Base-by-base conservation (phyloP, 176 grass and related monocot species). In the Areca catechu region DNA sequence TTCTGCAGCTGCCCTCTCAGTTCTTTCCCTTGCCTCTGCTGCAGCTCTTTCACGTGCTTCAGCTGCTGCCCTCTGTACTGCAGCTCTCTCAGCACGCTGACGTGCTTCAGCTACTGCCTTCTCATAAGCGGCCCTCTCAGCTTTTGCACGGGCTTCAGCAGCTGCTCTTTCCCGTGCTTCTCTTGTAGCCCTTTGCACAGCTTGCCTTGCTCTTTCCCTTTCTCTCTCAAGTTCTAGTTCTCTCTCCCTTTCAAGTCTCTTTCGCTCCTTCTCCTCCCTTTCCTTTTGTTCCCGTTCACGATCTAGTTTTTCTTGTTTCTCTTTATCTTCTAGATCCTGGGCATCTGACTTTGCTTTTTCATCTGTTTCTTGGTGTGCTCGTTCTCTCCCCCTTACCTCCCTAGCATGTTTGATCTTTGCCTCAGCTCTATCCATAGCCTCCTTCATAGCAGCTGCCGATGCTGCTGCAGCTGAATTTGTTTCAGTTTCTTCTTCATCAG, bases 351-450 rank as follows among this genome's bases (percentile, higher is more conserved):
- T 86, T 52, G 50, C 30, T 66, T 77, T 73, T 65, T 70, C 70
- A 62, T 74, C 66, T 61, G 71, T 76, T 72, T 82, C 82, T 23
- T 63, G 74, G 1, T 82, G 67, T 21, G 65, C 71, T 16, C 81
- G 81, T 50, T 76, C 86, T 61, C 81, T 97, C 72, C 91, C 92
- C 57, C 92, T 80, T 51, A 91, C 72, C 63, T 72, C 83, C 72
- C 85, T 97, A 47, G 92, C 92, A 75, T 97, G 92, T 76, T 86
- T 97, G 57, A 97, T 82, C 54, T 97, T 97, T 66, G 80, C 83
- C 71, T 97, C 86, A 61, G 92, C 92, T 79, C 85, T 90, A 57
- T 84, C 82, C 92, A 97, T 88, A 28, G 92, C 87, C 62, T 91
- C 86, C 76, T 91, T 97, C 92, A 97, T 97, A 49, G 86, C 86